Evolutionary conservation across 169 alveolate species (phyloP), one percentile per base, ranked within the genome.

Genomic region (Plasmodium inui): DNA sequence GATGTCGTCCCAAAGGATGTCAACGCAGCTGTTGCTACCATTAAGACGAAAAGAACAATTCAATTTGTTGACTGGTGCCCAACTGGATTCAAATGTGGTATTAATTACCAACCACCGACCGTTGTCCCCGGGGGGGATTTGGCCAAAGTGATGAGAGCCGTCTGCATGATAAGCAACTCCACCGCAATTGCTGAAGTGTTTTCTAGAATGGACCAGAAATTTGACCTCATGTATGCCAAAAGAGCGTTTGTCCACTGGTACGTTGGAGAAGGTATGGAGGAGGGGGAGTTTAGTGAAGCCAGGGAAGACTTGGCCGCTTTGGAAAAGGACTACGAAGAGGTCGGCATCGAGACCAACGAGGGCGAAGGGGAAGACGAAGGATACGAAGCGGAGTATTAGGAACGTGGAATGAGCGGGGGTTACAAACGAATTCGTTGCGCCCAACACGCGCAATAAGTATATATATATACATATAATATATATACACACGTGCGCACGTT

Each of bases 181-280:
- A 99, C 99, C 30, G 99, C 99, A 78, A 98, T 99, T 80, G 99
- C 99, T 46, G 99, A 99, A 96, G 99, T 99, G 34, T 98, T 99
- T 97, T 96, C 98, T 86, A 98, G 99, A 95, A 98, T 99, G 98
- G 99, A 98, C 92, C 99, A 98, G 95, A 98, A 99, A 96, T 99
- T 99, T 98, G 99, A 99, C 95, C 96, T 98, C 84, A 98, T 99
- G 99, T 98, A 98, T 94, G 98, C 99, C 83, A 99, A 98, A 97
- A 98, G 99, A 89, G 99, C 99, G 57, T 99, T 99, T 96, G 99
- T 99, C 84, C 99, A 99, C 95, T 99, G 99, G 99, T 99, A 98
- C 96, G 99, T 99, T 79, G 99, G 99, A 44, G 99, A 98, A 96
- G 99, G 99, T 90, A 98, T 99, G 99, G 99, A 99, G 96, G 99